Base-by-base conservation (phyloP, 1,284 basidiomycete species). In the Ganoderma boninense region DNA sequence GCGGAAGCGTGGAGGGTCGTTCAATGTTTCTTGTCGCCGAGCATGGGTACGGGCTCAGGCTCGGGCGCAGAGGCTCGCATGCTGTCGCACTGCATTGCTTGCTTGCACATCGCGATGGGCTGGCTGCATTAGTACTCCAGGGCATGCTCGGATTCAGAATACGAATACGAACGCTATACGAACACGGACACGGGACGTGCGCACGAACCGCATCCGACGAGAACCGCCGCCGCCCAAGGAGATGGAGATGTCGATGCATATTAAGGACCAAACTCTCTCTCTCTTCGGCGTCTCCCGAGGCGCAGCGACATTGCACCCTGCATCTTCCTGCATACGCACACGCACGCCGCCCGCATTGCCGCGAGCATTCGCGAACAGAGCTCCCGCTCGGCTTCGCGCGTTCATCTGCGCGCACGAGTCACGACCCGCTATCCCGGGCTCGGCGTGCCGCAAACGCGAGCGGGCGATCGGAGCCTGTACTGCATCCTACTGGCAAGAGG, bases 381-480 rank as follows among this genome's bases (percentile, higher is more conserved):
- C 32, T 40, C 35, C 29, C 35, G 18, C 35, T 11, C 57, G 35
- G 57, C 57, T 60, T 60, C 57, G 57, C 57, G 57, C 57, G 57
- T 60, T 60, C 57, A 60, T 40, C n/a, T 60, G 57, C 57, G 57
- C 32, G 57, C 35, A 38, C 29, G 44, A 38, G 38, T 38, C 38
- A 38, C 7, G 38, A 20, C 38, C 65, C 62, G 35, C 69, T 42
- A 61, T 29, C 38, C 64, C 44, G 65, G 63, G n/a, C 32, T 29
- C 32, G 57, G 66, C 18, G 40, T 23, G 62, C 63, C 57, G 67
- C 32, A 44, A 42, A 32, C 16, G 44, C 35, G 49, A 61, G 40
- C 68, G 60, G 64, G 40, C 68, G 70, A 70, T 74, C 73, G 73
- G 73, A 65, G 67, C 52, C 70, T 71, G 62, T 73, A 71, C 2